Conservation (phyloP, 169 alveolate genomes). For the Plasmodium cynomolgi region DNA sequence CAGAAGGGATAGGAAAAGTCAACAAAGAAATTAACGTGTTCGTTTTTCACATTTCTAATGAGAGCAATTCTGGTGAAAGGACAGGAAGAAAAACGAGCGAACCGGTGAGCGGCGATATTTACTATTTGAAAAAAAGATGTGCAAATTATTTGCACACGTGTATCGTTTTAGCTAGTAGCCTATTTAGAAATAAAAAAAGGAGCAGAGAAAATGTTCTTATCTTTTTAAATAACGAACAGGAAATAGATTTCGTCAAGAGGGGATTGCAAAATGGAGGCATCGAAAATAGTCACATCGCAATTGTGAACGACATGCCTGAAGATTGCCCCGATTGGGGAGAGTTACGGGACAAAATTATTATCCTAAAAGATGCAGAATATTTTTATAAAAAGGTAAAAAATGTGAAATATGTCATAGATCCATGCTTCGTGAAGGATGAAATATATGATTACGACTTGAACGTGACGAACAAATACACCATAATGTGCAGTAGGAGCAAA, state of each 20-base stretch:
- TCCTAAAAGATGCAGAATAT: conserved; percentile 16
- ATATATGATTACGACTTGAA: conserved; percentile 63
- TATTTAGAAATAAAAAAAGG: conserved; percentile 26
- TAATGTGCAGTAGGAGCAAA: conserved; percentile 55
- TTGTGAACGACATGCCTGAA: conserved; percentile 14
- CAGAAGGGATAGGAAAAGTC: conserved; percentile 18
- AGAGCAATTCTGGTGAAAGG: not conserved
- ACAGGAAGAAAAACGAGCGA: not conserved
- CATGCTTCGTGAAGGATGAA: conserved; percentile 61
- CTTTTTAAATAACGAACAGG: conserved; percentile 69
- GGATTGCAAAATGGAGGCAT: conserved; percentile 29
- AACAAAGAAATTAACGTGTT: conserved; percentile 34
- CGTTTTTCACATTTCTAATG: conserved; percentile 41
- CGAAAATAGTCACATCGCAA: conserved; percentile 3
- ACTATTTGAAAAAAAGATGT: conserved; percentile 65
- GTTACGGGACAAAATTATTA: conserved; percentile 43
- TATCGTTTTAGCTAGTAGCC: conserved; percentile 22
- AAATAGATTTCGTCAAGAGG: conserved; percentile 43
- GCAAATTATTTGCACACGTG: conserved; percentile 53
- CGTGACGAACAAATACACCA: conserved; percentile 41
- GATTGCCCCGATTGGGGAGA: not conserved
- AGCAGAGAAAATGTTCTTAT: conserved; percentile 42
- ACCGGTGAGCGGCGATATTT: conserved; percentile 2
- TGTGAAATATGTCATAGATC: conserved; percentile 63
- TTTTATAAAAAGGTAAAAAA: conserved; percentile 34